phyloP scores from a whole-genome alignment of 148 eudicot species.

The Fagopyrum esculentum region DNA sequence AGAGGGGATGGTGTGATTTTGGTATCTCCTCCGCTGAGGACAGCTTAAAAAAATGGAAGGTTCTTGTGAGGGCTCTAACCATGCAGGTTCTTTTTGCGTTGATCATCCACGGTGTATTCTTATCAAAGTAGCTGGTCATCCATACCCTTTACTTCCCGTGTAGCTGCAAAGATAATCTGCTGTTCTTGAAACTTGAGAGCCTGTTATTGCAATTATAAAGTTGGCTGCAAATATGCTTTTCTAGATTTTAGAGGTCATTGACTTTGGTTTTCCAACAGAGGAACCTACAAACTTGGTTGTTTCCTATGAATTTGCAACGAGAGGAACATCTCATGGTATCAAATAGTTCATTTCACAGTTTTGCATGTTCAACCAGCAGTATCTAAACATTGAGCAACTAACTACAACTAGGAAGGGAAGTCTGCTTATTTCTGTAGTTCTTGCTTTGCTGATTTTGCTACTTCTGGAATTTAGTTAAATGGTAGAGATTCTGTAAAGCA shows the following conservation, averaged over 20 bases:
- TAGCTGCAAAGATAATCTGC: not conserved
- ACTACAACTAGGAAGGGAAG: not conserved
- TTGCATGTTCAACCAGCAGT: too few relatives aligned
- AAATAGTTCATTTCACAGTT: too few relatives aligned
- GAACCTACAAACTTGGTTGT: not conserved
- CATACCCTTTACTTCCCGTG: too few relatives aligned
- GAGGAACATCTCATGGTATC: too few relatives aligned
- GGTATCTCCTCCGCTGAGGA: slow-evolving; percentile 71
- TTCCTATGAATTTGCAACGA: not conserved
- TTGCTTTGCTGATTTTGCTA: too few relatives aligned
- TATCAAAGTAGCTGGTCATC: not conserved
- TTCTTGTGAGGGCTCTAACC: slow-evolving; percentile 1
- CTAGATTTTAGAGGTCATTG: not conserved
- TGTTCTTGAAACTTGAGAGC: not conserved
- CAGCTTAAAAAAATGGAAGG: slow-evolving; percentile 35
- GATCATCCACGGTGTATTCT: not conserved
- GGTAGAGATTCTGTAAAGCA: slow-evolving; percentile 66
- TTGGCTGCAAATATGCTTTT: not conserved
- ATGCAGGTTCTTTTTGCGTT: not conserved
- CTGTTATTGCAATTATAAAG: not conserved
- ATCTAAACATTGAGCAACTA: not conserved
- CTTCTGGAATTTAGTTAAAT: slow-evolving; percentile 56
- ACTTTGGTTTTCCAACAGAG: not conserved
- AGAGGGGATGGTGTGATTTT: slow-evolving; percentile 84
- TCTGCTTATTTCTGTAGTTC: not conserved